Base-by-base conservation (phyloP, 2,329 filamentous ascomycete genomes). In the Neurospora sp. region DNA sequence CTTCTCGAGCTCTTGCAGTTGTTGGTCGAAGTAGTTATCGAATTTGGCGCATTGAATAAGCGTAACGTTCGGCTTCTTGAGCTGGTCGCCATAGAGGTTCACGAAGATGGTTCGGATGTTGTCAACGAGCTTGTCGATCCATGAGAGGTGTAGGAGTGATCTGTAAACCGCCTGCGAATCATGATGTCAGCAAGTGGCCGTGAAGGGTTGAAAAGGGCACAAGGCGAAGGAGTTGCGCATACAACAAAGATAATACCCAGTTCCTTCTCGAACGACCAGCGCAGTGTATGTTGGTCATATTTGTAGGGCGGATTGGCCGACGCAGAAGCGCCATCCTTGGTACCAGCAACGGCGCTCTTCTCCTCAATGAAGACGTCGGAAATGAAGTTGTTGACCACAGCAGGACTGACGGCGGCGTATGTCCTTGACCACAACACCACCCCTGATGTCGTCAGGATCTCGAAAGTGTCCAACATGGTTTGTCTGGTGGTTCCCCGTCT, bases 351-450 rank as follows among this genome's bases (percentile, higher is more conserved):
- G 70, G 89, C 86, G 71, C 87, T 87, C 80, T 92, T 94, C 84
- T 97, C 95, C 82, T 99, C 96, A 78, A 99, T 97, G 79, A 99
- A 97, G 78, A 97, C 93, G 81, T 98, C 93, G 79, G 90, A 90
- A 81, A 99, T 97, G 80, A 99, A 90, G 83, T 89, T 91, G 84
- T 99, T 97, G 84, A 99, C 90, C 74, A 97, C 85, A 76, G 91
- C 89, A 62, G 92, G 87, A 78, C 89, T 93, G 78, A 97, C 89
- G 2, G 91, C 86, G 69, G 90, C 89, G 79, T 95, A 97, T 36
- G 89, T 91, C 79, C 92, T 91, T 72, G 95, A 97, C 96, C 96
- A 99, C 69, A 99, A 88, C 70, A 99, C 96, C 73, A 99, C 94
- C 70, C 96, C 96, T 3, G 94, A 97, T 43, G 95, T 97, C 72